These are phyloP conservation scores for Dipteronia sinensis DNA, from an alignment of 345 rosid genomes.

Conservation along the genomic window DNA sequence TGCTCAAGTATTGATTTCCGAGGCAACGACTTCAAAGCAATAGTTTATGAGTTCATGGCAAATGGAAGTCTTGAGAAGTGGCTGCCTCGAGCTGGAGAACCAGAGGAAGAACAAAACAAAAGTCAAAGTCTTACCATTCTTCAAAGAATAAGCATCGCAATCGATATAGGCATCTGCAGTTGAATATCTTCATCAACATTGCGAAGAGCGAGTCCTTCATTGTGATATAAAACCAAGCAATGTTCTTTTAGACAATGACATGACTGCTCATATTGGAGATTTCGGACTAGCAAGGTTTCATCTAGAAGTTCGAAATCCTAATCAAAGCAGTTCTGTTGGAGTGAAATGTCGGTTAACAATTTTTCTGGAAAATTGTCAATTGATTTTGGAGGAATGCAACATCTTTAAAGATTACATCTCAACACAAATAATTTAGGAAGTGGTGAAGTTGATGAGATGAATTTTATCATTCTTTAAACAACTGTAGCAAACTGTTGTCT, in stretches of 20 bases:
- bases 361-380: too few species aligned
- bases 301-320: background rate
- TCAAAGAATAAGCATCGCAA: slow-evolving; percentile 15
- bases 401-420: too few species aligned
- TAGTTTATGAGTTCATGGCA: slow-evolving; percentile 19
- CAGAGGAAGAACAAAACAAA: background rate
- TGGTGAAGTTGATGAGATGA: too few species aligned
- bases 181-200: slow-evolving; percentile 8
- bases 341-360: background rate
- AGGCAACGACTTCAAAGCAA: slow-evolving; percentile 28
- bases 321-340: slow-evolving; percentile 1
- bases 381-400: too few species aligned
- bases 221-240: slow-evolving; percentile 24
- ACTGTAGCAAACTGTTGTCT: too few species aligned
- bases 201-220: background rate
- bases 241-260: slow-evolving; percentile 15
- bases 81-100: background rate
- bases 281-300: slow-evolving; percentile 22
- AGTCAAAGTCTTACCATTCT: background rate
- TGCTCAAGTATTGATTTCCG: slow-evolving; percentile 23
- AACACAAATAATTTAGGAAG: too few species aligned
- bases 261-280: slow-evolving; percentile 23
- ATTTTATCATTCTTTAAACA: too few species aligned
- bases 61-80: slow-evolving; percentile 32
- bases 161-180: background rate